Evolutionary conservation across 441 rosid species (phyloP), one percentile per base, ranked within the genome.

Genomic region (Cnidoscolus chayamansa): DNA sequence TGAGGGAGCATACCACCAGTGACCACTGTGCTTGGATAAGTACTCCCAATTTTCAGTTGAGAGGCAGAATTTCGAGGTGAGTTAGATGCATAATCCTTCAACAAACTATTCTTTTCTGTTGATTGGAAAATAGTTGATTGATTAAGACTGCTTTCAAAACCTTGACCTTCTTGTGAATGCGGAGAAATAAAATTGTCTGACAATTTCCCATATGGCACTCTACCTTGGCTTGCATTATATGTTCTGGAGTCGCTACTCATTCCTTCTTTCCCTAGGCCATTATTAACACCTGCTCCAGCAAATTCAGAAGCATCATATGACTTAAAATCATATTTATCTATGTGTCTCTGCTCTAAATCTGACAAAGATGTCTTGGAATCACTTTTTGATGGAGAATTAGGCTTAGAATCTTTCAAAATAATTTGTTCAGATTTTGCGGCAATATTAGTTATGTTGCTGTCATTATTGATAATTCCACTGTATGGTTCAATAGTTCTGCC

Each of bases 71-170:
- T 81, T 72, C 73, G 77, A 60, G 84, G 67, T 32, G 79, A 43
- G 9, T 70, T 53, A 78, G 53, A 63, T 25, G 80, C 19, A 58
- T 79, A 79, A 74, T 78, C 78, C 80, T 71, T 77, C 5, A 56
- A 72, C 62, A 67, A 78, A 59, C 77, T 81, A 68, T 74, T 84
- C 63, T 74, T 82, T 74, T 80, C 88, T 68, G 76, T 82, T 66
- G 81, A 73, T 20, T 64, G 78, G 53, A 78, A 54, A 54, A 65
- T 45, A 80, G 67, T 77, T 72, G 77, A 82, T 65, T 61, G 76
- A 72, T 61, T 64, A 77, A 78, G 75, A 76, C 73, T 71, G 65
- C 75, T 65, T 82, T 50, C 76, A 35, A 74, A 67, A 71, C 58
- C 80, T 47, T 66, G 89, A 74, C 75, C 80, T 54, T 75, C 72